Evolutionary conservation across 2,329 filamentous ascomycete genomes (phyloP).

Genomic region (Trematosphaeria pertusa): DNA sequence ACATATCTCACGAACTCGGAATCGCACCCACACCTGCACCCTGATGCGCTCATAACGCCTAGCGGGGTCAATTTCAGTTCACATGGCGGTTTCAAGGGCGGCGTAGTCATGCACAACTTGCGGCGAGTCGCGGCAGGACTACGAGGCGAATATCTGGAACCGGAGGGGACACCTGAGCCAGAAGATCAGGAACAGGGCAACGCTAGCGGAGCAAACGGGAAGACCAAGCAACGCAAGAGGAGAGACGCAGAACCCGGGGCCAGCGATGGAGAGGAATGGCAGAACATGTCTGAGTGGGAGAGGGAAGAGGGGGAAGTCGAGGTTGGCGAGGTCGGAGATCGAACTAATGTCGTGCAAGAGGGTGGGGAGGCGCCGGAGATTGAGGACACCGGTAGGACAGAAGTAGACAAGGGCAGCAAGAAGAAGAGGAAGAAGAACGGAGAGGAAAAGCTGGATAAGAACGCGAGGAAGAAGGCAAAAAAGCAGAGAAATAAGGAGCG

Average conservation of each 20-base stretch:
- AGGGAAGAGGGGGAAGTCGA: conserved; percentile 48
- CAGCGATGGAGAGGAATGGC: conserved; percentile 38
- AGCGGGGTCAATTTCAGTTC: conserved; percentile 52
- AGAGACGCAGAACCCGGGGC: conserved; percentile 7
- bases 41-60: conserved; percentile 54
- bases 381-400: conserved; percentile 22
- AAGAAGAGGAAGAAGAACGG: conserved; percentile 37
- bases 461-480: conserved; percentile 63
- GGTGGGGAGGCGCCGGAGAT: conserved; percentile 39
- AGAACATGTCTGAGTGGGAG: conserved; percentile 55
- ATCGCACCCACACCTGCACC: conserved; percentile 55
- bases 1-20: conserved; percentile 51
- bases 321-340: conserved; percentile 50
- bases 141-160: conserved; percentile 58
- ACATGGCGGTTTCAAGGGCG: conserved; percentile 52
- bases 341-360: conserved; percentile 38
- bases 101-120: conserved; percentile 61
- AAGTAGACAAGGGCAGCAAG: conserved; percentile 35
- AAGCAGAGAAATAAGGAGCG: conserved; percentile 59
- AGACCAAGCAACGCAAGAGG: conserved; percentile 20
- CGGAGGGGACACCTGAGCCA: conserved; percentile 51
- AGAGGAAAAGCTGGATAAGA: conserved; percentile 53
- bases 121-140: conserved; percentile 61
- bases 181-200: conserved; percentile 31
- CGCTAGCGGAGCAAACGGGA: conserved; percentile 18